Conservation (phyloP, 139 green algal genomes). For the Klebsormidium nitens region DNA sequence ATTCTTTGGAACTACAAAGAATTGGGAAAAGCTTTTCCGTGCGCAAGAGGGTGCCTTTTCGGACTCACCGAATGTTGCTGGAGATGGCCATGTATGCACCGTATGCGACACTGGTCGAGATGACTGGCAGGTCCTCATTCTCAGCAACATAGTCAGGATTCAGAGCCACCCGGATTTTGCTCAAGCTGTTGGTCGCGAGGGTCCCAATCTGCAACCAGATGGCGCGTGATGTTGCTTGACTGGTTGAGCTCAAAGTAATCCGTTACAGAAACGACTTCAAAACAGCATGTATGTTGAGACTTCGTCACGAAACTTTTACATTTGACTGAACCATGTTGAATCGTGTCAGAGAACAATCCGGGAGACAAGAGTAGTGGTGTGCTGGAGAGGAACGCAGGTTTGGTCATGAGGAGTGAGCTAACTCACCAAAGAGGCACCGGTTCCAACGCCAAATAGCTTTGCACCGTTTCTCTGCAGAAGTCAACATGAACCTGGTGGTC, state of each 20-base stretch:
- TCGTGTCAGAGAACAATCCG: no score
- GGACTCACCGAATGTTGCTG: conserved; percentile 73
- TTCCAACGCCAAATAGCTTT: conserved; percentile 39
- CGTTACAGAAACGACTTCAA: no score
- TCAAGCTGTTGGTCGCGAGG: conserved; percentile 74
- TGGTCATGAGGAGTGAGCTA: no score
- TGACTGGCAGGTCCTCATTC: conserved; percentile 64
- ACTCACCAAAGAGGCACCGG: conserved; percentile 30
- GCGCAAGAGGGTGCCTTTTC: conserved; percentile 40
- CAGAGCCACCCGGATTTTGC: conserved; percentile 39
- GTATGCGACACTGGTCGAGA: conserved; percentile 73
- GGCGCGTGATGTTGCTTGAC: no score
- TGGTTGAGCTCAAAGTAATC: no score
- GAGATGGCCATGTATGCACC: conserved; percentile 91
- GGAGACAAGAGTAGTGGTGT: no score
- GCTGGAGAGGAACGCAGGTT: no score
- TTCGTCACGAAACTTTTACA: no score
- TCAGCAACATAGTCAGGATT: not conserved
- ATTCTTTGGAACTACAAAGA: no score
- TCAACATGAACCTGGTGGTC: no score
- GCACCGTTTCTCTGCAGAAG: conserved; percentile 36
- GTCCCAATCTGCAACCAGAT: conserved; percentile 78
- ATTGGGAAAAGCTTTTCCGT: not conserved
- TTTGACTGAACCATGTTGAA: no score
- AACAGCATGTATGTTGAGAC: no score